Conservation (phyloP, 768 basidiomycete genomes). For the Clitopilus hobsonii region DNA sequence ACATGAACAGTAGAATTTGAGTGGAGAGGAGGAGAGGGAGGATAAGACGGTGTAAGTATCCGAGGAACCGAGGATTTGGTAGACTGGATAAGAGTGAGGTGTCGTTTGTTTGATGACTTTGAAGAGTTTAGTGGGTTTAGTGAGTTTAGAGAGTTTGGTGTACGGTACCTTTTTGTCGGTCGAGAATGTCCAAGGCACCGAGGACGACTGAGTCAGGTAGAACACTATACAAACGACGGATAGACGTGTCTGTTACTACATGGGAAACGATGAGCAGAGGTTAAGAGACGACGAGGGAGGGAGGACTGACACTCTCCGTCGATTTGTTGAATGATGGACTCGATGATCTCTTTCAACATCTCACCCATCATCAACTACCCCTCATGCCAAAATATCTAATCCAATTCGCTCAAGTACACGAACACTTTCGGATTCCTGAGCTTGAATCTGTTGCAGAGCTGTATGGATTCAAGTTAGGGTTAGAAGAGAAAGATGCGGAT, state of each 20-base stretch:
- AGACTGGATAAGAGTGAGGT: conserved; percentile 54
- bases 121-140: neutral
- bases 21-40: conserved; percentile 29
- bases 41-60: conserved; percentile 58
- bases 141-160: neutral
- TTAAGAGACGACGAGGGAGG: too few relatives aligned
- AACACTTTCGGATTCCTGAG: conserved; percentile 82
- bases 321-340: neutral
- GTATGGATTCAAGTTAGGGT: conserved; percentile 54
- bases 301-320: neutral
- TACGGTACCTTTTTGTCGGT: conserved; percentile 55
- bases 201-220: conserved; percentile 61
- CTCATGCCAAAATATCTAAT: conserved; percentile 40
- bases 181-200: conserved; percentile 75
- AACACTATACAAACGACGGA: conserved; percentile 52
- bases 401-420: conserved; percentile 77
- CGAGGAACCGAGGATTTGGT: conserved; percentile 65
- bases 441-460: conserved; percentile 74
- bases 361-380: neutral
- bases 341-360: neutral
- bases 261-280: too few relatives aligned
- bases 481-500: conserved; percentile 42
- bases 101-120: conserved; percentile 64
- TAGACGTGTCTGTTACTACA: neutral
- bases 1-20: conserved; percentile 66